Evolutionary conservation across 306 rosid species (phyloP).

Genomic region (Lathyrus oleraceus): DNA sequence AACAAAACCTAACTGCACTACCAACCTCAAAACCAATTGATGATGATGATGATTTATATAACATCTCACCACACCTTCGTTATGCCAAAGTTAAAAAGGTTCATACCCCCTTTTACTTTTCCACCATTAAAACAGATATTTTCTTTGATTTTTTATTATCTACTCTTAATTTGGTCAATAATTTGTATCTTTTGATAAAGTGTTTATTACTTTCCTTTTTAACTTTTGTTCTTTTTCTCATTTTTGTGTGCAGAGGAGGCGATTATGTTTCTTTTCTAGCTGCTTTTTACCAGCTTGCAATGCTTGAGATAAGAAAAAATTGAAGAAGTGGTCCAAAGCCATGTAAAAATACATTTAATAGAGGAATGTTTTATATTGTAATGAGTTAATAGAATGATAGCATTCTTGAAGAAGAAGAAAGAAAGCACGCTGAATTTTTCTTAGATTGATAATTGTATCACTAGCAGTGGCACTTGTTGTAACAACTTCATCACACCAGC

Average conservation of each 20-base stretch:
- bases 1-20: slow-evolving; percentile 40
- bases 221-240: neutral
- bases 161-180: slow-evolving; percentile 10
- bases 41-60: slow-evolving; percentile 84
- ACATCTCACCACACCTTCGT: slow-evolving; percentile 68
- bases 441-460: no score
- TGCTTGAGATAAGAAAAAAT: slow-evolving; percentile 44
- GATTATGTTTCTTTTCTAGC: slow-evolving; percentile 68
- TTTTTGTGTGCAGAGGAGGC: slow-evolving; percentile 71
- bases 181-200: slow-evolving; percentile 25
- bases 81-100: slow-evolving; percentile 75
- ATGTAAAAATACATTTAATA: no score
- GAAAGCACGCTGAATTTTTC: no score
- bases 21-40: slow-evolving; percentile 70
- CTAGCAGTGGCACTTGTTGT: no score
- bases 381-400: no score
- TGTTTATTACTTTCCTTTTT: neutral
- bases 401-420: no score
- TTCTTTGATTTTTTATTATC: neutral
- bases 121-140: neutral
- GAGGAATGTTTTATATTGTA: no score
- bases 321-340: slow-evolving; percentile 1
- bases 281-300: slow-evolving; percentile 86
- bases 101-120: neutral
- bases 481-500: no score